A percentile compares a stretch with the other conserved stretches of the same genome.
Conservation (phyloP, 768 basidiomycete genomes). For the Bullera alba region DNA sequence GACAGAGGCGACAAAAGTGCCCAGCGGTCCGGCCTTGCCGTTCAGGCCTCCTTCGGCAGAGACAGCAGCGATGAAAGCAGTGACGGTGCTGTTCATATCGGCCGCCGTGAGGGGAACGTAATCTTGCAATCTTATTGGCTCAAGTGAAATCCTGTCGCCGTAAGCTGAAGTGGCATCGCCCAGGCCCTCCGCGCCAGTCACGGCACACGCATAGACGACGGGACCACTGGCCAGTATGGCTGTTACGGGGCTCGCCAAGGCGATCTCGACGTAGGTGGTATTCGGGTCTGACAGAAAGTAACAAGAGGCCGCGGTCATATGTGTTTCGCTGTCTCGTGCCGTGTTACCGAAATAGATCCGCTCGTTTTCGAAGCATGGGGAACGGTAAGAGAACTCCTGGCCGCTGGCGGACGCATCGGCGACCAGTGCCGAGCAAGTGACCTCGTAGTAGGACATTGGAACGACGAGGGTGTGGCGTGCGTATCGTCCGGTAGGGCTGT, state of each 20-base stretch:
- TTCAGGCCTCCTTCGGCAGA: background rate
- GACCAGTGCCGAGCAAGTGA: background rate
- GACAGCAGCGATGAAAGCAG: background rate
- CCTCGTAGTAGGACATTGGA: background rate
- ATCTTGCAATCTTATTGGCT: no score
- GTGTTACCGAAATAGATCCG: background rate
- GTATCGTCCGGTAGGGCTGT: no score
- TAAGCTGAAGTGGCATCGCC: background rate
- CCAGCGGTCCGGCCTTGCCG: background rate
- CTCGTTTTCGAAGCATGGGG: background rate
- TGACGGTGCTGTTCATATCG: background rate
- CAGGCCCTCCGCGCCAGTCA: background rate
- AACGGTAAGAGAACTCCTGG: background rate
- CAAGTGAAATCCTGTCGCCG: no score
- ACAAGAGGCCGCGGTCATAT: background rate
- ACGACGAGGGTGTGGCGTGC: background rate
- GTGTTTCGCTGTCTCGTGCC: no score
- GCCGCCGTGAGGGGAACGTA: background rate
- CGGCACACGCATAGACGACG: background rate
- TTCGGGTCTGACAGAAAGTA: background rate
- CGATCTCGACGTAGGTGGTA: background rate
- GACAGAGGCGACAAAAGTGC: background rate
- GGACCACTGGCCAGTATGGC: no score
- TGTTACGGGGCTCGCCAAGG: no score
- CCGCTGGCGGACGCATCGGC: background rate